phyloP scores from a whole-genome alignment of 164 flowering plant species.

The Chloranthus sessilifolius region DNA sequence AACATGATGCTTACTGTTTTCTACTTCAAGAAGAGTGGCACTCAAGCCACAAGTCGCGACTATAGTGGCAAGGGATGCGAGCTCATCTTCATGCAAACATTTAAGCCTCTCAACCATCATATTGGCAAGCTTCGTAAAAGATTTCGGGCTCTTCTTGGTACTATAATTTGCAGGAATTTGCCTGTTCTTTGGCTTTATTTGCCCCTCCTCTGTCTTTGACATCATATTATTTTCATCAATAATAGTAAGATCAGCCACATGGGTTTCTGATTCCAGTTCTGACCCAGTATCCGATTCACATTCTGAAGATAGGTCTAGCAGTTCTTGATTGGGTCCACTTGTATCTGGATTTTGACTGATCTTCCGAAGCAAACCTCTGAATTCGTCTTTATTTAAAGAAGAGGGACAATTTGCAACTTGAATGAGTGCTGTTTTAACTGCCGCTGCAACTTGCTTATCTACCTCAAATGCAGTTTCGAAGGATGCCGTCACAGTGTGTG shows the following conservation, averaged over 20 bases:
- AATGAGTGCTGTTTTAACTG: slow-evolving; percentile 74
- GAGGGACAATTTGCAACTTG: slow-evolving; percentile 53
- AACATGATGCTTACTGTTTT: slow-evolving; percentile 32
- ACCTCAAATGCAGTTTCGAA: slow-evolving; percentile 94
- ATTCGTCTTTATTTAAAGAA: slow-evolving; percentile 51
- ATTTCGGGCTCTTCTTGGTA: slow-evolving; percentile 8
- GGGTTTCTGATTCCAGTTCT: slow-evolving; percentile 28
- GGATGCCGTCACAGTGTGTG: slow-evolving; percentile 69
- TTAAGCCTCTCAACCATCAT: slow-evolving; percentile 81
- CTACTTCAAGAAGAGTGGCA: slow-evolving; percentile 74
- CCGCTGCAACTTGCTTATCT: slow-evolving; percentile 86
- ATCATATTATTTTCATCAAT: slow-evolving; percentile 9
- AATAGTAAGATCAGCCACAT: slow-evolving; percentile 13
- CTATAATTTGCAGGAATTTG: slow-evolving; percentile 22
- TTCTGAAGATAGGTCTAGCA: slow-evolving; percentile 38
- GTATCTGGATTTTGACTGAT: slow-evolving; percentile 72
- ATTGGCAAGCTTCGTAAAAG: slow-evolving; percentile 39
- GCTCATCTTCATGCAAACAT: slow-evolving; percentile 69
- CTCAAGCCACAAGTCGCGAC: slow-evolving; percentile 94
- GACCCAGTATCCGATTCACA: slow-evolving; percentile 45
- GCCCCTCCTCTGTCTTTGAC: slow-evolving; percentile 8
- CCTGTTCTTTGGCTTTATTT: slow-evolving; percentile 26
- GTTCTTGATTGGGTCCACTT: slow-evolving; percentile 31
- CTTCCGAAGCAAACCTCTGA: slow-evolving; percentile 50
- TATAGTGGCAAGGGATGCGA: slow-evolving; percentile 86